Evolutionary conservation across 345 rosid species (phyloP), one percentile per base, ranked within the genome.

Genomic region (Bruguiera sexangula): DNA sequence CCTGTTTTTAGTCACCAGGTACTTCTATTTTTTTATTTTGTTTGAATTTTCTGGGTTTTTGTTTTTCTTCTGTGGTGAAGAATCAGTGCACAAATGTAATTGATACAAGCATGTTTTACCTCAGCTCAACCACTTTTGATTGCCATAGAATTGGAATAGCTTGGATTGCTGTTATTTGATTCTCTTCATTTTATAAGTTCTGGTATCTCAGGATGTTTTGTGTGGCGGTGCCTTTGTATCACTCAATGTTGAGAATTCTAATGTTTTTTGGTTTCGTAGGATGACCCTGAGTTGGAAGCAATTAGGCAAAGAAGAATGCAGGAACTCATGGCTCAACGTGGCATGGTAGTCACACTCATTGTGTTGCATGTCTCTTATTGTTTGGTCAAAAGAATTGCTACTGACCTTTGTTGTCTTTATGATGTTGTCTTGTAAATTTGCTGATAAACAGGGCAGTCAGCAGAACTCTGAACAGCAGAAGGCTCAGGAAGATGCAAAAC

Each of bases 261-360:
- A 19, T 43, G 34, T 0, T 15, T 56, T 61, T 27, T 65, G 26
- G 57, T 50, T 73, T 29, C 63, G 69, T 82, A 94, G 97, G 98
- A 96, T 81, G 98, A 91, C 80, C 95, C 98, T 69, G 98, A 94
- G 65, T 73, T 94, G 27, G 96, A 94, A 82, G 97, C 98, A 54
- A 94, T 94, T 19, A 88, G 98, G 65, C 89, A 89, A 75, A 89
- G 92, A 81, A 88, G 97, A 75, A 94, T 94, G 98, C 98, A 85
- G 78, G 96, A 94, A 82, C 90, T 94, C 21, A 91, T 91, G 99
- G 97, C 90, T 79, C 92, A 80, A 60, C 92, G 80, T 24, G 90
- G 97, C 79, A 26, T 65, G 78, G 94, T 91, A 84, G 67, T 74
- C 36, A 16, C 34, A 9, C 50, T 71, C 60, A 10, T 6, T 56